These are phyloP conservation scores for Brassica juncea DNA, from an alignment of 345 rosid species.

Conservation along the genomic window DNA sequence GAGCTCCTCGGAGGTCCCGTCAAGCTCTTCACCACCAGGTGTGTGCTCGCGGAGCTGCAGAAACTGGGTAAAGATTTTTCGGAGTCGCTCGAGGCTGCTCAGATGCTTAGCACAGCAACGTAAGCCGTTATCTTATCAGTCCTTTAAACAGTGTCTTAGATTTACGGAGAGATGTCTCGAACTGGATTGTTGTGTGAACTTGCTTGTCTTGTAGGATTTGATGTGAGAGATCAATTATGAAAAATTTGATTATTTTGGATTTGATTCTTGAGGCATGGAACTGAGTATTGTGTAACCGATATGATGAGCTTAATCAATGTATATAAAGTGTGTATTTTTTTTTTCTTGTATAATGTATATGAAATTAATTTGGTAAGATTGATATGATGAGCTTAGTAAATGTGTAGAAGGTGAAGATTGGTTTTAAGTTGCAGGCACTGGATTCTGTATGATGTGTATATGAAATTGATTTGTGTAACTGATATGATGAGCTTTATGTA, in stretches of 20 bases:
- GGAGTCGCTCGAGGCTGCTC: conserved; percentile 61
- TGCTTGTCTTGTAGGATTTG: background rate
- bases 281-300: background rate
- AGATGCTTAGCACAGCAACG: conserved; percentile 64
- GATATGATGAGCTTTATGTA: background rate
- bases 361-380: too few species aligned
- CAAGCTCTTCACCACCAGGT: conserved; percentile 91
- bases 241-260: background rate
- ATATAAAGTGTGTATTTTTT: background rate
- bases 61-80: conserved; percentile 62
- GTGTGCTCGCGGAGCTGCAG: conserved; percentile 74
- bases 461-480: background rate
- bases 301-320: background rate
- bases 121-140: conserved; percentile 23
- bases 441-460: background rate
- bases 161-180: background rate
- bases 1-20: conserved; percentile 66
- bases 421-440: background rate
- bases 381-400: background rate
- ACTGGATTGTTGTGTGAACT: background rate
- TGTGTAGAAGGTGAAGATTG: background rate
- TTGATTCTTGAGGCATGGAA: background rate
- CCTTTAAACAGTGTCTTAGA: background rate
- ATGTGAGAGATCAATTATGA: background rate
- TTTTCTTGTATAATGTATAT: background rate